These are phyloP conservation scores for Senna tora DNA, from an alignment of 306 rosid species.

Conservation along the genomic window DNA sequence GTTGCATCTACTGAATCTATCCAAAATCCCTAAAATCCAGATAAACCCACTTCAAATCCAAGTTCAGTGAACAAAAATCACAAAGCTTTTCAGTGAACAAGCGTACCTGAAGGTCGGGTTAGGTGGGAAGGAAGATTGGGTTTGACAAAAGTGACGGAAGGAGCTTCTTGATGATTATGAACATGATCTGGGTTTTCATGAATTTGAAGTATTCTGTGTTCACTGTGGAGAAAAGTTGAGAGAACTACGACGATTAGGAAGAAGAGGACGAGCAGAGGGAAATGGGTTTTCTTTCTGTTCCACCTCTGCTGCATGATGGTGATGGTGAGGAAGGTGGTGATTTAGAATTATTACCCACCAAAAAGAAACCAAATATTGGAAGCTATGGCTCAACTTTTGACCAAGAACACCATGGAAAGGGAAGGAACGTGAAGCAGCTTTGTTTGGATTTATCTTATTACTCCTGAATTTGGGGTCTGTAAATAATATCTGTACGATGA, in stretches of 20 bases:
- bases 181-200: conserved; percentile 61
- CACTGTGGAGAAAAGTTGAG: conserved; percentile 66
- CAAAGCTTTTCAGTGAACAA: conserved; percentile 2
- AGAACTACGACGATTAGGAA: conserved; percentile 59
- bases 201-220: conserved; percentile 57
- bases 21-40: conserved; percentile 66
- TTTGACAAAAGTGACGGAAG: conserved; percentile 64
- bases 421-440: not conserved
- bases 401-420: not conserved
- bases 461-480: not conserved
- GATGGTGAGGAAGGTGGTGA: not conserved
- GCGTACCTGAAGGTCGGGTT: conserved; percentile 55
- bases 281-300: conserved; percentile 68
- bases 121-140: conserved; percentile 59
- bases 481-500: not conserved
- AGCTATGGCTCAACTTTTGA: not conserved
- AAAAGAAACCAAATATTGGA: not conserved
- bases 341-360: not conserved
- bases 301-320: conserved; percentile 69
- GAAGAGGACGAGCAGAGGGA: conserved; percentile 59
- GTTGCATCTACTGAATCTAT: conserved; percentile 88
- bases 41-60: conserved; percentile 34
- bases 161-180: conserved; percentile 50
- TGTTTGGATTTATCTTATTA: not conserved
- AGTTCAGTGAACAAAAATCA: conserved; percentile 15